phyloP scores from a whole-genome alignment of 352 stramenopile species.

The Globisporangium radiosum region DNA sequence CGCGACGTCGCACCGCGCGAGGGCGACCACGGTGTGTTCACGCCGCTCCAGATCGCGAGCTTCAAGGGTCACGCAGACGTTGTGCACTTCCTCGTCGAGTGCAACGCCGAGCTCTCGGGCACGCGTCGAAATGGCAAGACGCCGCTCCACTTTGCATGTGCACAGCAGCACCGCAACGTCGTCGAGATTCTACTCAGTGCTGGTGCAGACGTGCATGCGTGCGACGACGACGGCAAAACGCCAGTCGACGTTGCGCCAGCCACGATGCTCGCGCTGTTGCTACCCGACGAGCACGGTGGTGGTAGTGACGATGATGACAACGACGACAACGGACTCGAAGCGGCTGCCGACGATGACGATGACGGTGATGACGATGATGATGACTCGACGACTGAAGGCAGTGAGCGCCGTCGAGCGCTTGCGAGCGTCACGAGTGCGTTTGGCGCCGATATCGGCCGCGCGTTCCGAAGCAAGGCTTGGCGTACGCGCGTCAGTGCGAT shows the following conservation, averaged over 20 bases:
- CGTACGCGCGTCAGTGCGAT: constrained; percentile 50
- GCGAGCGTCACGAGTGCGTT: constrained; percentile 38
- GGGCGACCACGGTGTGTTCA: constrained; percentile 66
- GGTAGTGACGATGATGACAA: constrained; percentile 8
- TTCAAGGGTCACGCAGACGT: constrained; percentile 67
- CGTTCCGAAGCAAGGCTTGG: constrained; percentile 53
- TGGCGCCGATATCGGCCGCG: constrained; percentile 37
- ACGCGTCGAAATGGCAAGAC: constrained; percentile 68
- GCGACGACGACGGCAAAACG: constrained; percentile 49
- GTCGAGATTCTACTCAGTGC: constrained; percentile 66
- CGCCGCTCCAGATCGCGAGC: constrained; percentile 68
- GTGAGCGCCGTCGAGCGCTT: constrained; percentile 9
- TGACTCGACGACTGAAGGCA: constrained; percentile 18
- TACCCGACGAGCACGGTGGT: constrained; percentile 35
- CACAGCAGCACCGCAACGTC: constrained; percentile 50
- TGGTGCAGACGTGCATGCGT: constrained; percentile 58
- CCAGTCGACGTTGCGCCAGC: constrained; percentile 56
- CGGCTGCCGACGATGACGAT: constrained; percentile 12
- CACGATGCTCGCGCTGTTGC: constrained; percentile 34
- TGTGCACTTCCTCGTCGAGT: constrained; percentile 77
- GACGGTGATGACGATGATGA: constrained; percentile 32
- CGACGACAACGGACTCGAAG: constrained; percentile 20
- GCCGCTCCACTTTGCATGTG: constrained; percentile 59
- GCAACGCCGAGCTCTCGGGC: constrained; percentile 67
- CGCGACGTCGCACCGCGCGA: constrained; percentile 38